A percentile compares a stretch with the other conserved stretches of the same genome.
Conservation (phyloP, 345 rosid species). For the Murraya koenigii region DNA sequence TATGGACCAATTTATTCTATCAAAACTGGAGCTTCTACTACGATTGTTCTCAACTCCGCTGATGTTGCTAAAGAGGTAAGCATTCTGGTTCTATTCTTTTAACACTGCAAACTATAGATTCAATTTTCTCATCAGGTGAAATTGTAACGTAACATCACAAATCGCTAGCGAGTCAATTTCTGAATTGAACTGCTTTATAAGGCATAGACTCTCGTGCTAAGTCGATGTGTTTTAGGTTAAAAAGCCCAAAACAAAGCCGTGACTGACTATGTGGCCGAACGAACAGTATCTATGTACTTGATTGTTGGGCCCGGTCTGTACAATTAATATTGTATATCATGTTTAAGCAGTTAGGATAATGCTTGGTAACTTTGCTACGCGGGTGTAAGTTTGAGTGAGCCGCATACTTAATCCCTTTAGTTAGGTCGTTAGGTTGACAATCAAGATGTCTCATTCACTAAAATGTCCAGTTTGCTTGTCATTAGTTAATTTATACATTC, state of each 20-base stretch:
- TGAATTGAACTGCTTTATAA: too few relatives aligned
- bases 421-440: background rate
- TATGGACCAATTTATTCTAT: constrained; percentile 84
- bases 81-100: background rate
- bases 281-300: too few relatives aligned
- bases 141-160: too few relatives aligned
- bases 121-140: too few relatives aligned
- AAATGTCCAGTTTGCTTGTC: background rate
- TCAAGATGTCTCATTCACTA: background rate
- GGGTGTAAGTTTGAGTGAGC: background rate
- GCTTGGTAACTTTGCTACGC: background rate
- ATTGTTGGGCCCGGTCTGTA: too few relatives aligned
- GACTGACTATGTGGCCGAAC: too few relatives aligned
- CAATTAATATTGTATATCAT: too few relatives aligned
- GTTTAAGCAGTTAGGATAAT: background rate
- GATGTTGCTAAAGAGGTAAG: constrained; percentile 79
- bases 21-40: constrained; percentile 58
- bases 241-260: too few relatives aligned
- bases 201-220: too few relatives aligned
- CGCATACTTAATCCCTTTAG: background rate
- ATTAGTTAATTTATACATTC: background rate
- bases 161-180: too few relatives aligned
- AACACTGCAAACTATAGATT: background rate
- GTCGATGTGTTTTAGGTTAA: too few relatives aligned
- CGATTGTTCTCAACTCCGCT: constrained; percentile 63